Percentiles rank a stretch among this genome's conserved stretches.
phyloP scores from a whole-genome alignment of 768 basidiomycete genomes.

The Dentipellis fragilis region DNA sequence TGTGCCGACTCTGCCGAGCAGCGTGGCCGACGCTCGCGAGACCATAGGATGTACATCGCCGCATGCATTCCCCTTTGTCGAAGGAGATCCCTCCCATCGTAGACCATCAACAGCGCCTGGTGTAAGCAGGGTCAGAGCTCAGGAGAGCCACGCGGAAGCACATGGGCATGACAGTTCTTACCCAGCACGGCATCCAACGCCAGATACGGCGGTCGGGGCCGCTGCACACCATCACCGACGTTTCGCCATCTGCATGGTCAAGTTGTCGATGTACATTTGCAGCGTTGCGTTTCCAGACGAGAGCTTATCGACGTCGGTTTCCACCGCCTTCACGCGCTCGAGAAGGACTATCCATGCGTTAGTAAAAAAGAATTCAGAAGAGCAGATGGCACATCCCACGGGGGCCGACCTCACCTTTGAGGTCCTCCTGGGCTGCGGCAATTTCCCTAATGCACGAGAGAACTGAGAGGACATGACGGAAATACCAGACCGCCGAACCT shows the following conservation, averaged over 20 bases:
- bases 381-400: not conserved
- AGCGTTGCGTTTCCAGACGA: conserved; percentile 71
- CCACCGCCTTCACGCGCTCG: conserved; percentile 54
- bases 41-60: too few species aligned
- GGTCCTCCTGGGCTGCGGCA: conserved; percentile 61
- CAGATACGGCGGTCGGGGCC: too few species aligned
- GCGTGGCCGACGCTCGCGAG: too few species aligned
- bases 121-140: too few species aligned
- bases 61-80: too few species aligned
- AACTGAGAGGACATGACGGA: not conserved
- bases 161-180: too few species aligned
- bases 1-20: too few species aligned
- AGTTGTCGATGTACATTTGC: conserved; percentile 84
- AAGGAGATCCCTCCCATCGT: too few species aligned
- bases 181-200: too few species aligned
- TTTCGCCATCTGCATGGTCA: conserved; percentile 82
- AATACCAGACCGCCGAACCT: conserved; percentile 16
- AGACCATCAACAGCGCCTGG: too few species aligned
- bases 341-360: conserved; percentile 42
- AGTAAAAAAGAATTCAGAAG: not conserved
- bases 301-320: conserved; percentile 75
- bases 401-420: conserved; percentile 44
- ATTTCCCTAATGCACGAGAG: conserved; percentile 51
- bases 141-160: too few species aligned
- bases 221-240: conserved; percentile 35